A percentile compares a stretch with the other conserved stretches of the same genome.
Evolutionary conservation across 2,329 filamentous ascomycete genomes (phyloP).

Genomic region (Aspergillus nomiae): DNA sequence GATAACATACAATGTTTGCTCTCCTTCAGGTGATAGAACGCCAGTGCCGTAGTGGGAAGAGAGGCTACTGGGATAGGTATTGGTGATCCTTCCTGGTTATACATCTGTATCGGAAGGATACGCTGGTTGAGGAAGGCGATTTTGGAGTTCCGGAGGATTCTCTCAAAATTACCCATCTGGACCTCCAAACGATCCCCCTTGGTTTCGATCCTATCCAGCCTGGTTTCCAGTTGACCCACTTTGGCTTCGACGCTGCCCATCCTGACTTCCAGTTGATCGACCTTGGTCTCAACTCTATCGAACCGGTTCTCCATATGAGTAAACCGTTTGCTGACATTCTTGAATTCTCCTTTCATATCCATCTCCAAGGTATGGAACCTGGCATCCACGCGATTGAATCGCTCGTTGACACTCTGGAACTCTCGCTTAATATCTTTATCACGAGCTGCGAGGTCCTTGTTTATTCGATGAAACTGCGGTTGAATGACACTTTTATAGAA

Average conservation of each 20-base stretch:
- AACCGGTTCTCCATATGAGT: background rate
- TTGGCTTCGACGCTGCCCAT: background rate
- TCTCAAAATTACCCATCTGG: background rate
- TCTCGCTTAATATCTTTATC: background rate
- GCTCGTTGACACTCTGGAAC: background rate
- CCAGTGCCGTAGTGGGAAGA: background rate
- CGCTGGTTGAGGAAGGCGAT: background rate
- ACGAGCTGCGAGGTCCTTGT: background rate
- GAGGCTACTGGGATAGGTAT: background rate
- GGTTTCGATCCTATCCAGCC: background rate
- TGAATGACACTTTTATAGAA: background rate
- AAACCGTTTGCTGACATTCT: background rate
- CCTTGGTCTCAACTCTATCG: background rate
- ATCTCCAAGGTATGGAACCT: background rate
- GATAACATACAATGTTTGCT: background rate
- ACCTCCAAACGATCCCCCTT: background rate
- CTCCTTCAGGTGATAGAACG: background rate
- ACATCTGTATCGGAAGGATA: background rate
- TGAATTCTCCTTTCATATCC: background rate
- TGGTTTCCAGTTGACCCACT: background rate
- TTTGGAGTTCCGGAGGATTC: background rate
- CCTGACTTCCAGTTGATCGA: background rate
- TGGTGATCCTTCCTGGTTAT: background rate
- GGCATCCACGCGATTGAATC: background rate
- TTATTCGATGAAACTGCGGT: background rate